phyloP scores from a whole-genome alignment of 1,284 basidiomycete species.

The Bondarzewia mesenterica region DNA sequence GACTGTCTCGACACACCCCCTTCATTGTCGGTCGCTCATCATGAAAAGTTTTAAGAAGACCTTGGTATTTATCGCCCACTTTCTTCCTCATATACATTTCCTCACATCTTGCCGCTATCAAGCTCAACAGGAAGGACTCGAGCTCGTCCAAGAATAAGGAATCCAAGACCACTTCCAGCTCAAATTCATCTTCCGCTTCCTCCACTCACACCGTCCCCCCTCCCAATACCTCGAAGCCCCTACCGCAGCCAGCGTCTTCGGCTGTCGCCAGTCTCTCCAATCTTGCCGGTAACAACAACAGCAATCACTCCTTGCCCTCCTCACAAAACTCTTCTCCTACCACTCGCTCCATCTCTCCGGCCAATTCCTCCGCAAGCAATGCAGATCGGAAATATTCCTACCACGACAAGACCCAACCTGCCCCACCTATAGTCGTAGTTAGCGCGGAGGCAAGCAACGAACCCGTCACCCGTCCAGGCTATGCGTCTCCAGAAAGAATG shows the following conservation, averaged over 20 bases:
- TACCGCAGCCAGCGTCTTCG: conserved; percentile 37
- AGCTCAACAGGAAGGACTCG: conserved; percentile 66
- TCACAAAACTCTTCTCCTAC: conserved; percentile 29
- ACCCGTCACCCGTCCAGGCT: conserved; percentile 30
- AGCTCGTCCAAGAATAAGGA: conserved; percentile 62
- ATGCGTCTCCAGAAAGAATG: conserved; percentile 42
- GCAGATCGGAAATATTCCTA: conserved; percentile 47
- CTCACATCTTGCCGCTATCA: conserved; percentile 6
- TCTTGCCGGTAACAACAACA: conserved; percentile 33
- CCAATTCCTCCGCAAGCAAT: conserved; percentile 24
- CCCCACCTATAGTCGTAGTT: conserved; percentile 88
- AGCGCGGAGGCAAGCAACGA: conserved; percentile 66
- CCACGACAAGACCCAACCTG: conserved; percentile 38
- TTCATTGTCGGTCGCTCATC: conserved; percentile 12
- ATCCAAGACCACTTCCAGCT: conserved; percentile 29
- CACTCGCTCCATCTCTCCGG: conserved; percentile 33
- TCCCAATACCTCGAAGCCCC: conserved; percentile 55
- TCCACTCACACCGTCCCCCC: conserved; percentile 44
- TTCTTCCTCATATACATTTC: conserved; percentile 14
- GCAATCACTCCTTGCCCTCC: conserved; percentile 38
- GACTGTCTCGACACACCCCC: no score
- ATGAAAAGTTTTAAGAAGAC: conserved; percentile 93
- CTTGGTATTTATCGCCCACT: conserved; percentile 43
- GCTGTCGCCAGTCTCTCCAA: conserved; percentile 26
- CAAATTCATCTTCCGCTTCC: conserved; percentile 42